Base-by-base conservation (phyloP, 1,139 yeast genomes). In the Sporopachydermia cereana region DNA sequence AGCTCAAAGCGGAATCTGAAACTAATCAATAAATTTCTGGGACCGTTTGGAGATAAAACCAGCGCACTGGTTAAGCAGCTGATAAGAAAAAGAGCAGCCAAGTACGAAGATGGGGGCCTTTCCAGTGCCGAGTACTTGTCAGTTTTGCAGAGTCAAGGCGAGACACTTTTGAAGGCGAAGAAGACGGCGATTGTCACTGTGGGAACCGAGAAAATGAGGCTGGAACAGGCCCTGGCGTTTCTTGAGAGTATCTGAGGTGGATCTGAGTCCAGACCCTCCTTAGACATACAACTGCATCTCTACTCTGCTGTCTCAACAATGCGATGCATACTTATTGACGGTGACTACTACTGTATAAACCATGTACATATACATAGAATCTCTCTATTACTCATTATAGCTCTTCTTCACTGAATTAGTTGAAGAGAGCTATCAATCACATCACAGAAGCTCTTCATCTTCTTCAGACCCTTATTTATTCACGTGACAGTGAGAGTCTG, bases 151-250 rank as follows among this genome's bases (percentile, higher is more conserved):
- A 48, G 42, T 46, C 45, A 3, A 43, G 46, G 7, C 43, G 47
- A 4, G 44, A 43, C 18, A 48, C 43, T 21, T 43, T 36, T 41
- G 47, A 53, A 12, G 12, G n/a, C 5, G 7, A 48, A 53, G 43
- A 46, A 46, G 21, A 45, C 54, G 31, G 59, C 62, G 2, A 46
- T 55, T 34, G 56, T 50, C 7, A 52, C 60, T 3, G 45, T 58
- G 16, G 65, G 64, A 1, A 60, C 64, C 4, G 65, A 61, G 42
- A 61, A 61, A 47, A 50, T 57, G 9, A 58, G 57, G 20, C 53
- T 60, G 18, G 64, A 60, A 45, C 46, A 57, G 12, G 58, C 59
- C 46, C 46, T 34, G 44, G 42, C 7, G 20, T 41, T 25, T 34
- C 9, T 20, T 34, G 9, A 34, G 9, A n/a, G n/a, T 7, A 16